A percentile compares a stretch with the other conserved stretches of the same genome.
phyloP scores from a whole-genome alignment of 805 yeast species.

The Kodamaea laetipori region DNA sequence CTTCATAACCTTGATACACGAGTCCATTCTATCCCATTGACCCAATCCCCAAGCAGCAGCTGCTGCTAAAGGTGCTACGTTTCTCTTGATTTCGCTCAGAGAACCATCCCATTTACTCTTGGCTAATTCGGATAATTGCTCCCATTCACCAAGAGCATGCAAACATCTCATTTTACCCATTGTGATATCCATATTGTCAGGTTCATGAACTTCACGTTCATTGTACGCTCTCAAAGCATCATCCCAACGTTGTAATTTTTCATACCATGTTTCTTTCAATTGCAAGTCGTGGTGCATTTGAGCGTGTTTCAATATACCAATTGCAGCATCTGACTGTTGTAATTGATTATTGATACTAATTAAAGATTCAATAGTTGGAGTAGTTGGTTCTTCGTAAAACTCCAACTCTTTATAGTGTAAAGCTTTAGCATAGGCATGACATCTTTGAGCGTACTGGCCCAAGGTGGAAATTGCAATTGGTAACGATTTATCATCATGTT shows the following conservation, averaged over 20 bases:
- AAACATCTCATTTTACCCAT: constrained; percentile 98
- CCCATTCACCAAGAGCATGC: constrained; percentile 99
- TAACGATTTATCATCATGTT: constrained; percentile 91
- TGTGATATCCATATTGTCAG: constrained; percentile 79
- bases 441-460: constrained; percentile 89
- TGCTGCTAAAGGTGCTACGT: constrained; percentile 96
- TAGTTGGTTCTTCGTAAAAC: constrained; percentile 88
- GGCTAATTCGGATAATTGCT: constrained; percentile 80
- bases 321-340: constrained; percentile 97
- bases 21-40: constrained; percentile 95
- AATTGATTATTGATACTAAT: constrained; percentile 91
- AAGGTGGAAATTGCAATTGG: constrained; percentile 89
- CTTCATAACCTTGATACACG: constrained; percentile 87
- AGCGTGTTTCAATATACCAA: constrained; percentile 93
- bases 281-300: constrained; percentile 88
- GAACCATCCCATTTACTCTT: constrained; percentile 81
- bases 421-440: constrained; percentile 98
- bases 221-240: constrained; percentile 92
- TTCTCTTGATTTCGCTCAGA: constrained; percentile 69
- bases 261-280: constrained; percentile 96
- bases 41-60: constrained; percentile 99
- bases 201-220: constrained; percentile 65
- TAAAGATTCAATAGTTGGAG: constrained; percentile 87
- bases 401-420: constrained; percentile 94
- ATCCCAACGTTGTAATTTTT: constrained; percentile 95